Percentiles rank a stretch among this genome's conserved stretches.
Conservation (phyloP, 192 early-diverging fungal species). For the Podila epigama region DNA sequence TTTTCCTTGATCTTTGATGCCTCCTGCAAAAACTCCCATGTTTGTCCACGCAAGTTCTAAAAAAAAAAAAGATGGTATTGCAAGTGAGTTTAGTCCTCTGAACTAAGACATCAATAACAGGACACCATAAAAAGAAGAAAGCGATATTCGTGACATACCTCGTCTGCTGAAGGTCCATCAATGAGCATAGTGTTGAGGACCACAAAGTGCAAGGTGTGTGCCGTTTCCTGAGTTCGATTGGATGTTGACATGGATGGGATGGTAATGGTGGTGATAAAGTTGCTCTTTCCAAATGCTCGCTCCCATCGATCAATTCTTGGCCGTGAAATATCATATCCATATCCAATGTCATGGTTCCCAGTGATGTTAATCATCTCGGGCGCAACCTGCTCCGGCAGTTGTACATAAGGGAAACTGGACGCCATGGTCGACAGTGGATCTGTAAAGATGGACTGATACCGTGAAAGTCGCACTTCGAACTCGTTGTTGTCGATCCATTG, state of each 20-base stretch:
- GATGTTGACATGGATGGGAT: constrained; percentile 2
- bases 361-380: constrained; percentile 58
- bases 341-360: constrained; percentile 76
- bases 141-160: constrained; percentile 23
- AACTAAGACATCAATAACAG: background rate
- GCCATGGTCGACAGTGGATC: constrained; percentile 28
- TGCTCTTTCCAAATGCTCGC: constrained; percentile 63
- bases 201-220: constrained; percentile 18
- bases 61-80: background rate
- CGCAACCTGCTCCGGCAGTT: background rate
- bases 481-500: constrained; percentile 66
- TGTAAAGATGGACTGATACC: constrained; percentile 64
- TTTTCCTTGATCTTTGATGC: constrained; percentile 36
- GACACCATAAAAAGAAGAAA: background rate
- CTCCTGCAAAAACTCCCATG: constrained; percentile 63
- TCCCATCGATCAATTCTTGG: constrained; percentile 59
- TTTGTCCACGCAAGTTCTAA: constrained; percentile 54
- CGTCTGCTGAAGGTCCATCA: constrained; percentile 52
- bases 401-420: background rate
- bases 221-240: background rate
- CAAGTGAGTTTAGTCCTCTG: too few relatives aligned
- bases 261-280: constrained; percentile 25
- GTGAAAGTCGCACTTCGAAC: constrained; percentile 59
- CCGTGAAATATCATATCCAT: constrained; percentile 62
- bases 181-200: constrained; percentile 52